These are phyloP conservation scores for Huntiella moniliformis DNA, from an alignment of 2,329 filamentous ascomycete genomes.

Conservation along the genomic window DNA sequence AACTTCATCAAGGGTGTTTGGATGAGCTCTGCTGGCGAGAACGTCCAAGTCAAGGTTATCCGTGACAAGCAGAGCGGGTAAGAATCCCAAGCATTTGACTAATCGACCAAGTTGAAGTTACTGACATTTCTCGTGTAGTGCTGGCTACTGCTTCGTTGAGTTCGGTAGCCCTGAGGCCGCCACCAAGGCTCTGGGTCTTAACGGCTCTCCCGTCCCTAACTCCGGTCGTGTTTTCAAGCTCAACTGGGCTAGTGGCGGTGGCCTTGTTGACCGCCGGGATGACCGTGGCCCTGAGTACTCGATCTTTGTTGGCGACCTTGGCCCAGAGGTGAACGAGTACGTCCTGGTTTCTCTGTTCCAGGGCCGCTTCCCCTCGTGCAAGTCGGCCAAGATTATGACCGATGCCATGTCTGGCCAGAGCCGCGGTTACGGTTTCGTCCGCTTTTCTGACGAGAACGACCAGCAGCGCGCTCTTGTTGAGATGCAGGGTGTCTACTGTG, in stretches of 20 bases:
- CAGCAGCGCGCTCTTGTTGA: conserved; percentile 90
- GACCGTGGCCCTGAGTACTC: conserved; percentile 91
- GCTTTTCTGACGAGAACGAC: conserved; percentile 87
- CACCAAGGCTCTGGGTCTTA: conserved; percentile 75
- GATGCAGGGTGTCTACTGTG: conserved; percentile 99
- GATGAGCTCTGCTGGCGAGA: conserved; percentile 72
- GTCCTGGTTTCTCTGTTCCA: conserved; percentile 95
- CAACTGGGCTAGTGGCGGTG: conserved; percentile 96
- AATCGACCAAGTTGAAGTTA: conserved; percentile 1
- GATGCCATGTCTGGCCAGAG: conserved; percentile 96
- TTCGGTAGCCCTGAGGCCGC: conserved; percentile 70
- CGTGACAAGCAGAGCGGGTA: conserved; percentile 97
- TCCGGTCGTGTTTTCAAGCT: conserved; percentile 92
- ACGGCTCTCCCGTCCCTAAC: conserved; percentile 80
- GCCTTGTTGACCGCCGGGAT: conserved; percentile 83
- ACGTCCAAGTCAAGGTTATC: conserved; percentile 98
- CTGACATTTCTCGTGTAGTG: conserved; percentile 34
- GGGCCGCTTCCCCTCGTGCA: conserved; percentile 88
- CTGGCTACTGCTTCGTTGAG: conserved; percentile 97
- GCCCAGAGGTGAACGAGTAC: conserved; percentile 96
- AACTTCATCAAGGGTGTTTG: conserved; percentile 94
- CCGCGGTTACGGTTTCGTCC: conserved; percentile 92
- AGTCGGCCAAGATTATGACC: conserved; percentile 99
- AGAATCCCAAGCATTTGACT: conserved; percentile 13
- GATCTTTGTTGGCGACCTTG: conserved; percentile 95